These are phyloP conservation scores for Pichia sorboxylosa DNA, from an alignment of 1,139 yeast genomes.

Conservation along the genomic window DNA sequence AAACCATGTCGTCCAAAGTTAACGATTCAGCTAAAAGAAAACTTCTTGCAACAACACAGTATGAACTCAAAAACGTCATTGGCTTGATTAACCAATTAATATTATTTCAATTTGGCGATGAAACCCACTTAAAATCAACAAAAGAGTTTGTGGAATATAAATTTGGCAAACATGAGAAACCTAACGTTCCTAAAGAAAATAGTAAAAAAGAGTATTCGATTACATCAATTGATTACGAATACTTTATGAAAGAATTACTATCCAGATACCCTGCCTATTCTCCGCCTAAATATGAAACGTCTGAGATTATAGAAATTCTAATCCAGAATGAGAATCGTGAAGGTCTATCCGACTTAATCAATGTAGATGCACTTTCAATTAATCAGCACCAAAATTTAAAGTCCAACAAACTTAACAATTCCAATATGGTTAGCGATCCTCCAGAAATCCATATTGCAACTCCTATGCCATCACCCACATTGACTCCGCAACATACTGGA, in stretches of 20 bases:
- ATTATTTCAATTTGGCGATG: slow-evolving; percentile 55
- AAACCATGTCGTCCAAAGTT: slow-evolving; percentile 9
- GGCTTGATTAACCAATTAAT: slow-evolving; percentile 48
- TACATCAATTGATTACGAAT: slow-evolving; percentile 71
- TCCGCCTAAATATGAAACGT: slow-evolving; percentile 36
- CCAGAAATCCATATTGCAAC: slow-evolving; percentile 65
- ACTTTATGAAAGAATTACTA: slow-evolving; percentile 61
- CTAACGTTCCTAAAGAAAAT: background rate
- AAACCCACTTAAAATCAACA: slow-evolving; percentile 30
- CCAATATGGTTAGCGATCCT: slow-evolving; percentile 25
- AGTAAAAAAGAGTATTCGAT: slow-evolving; percentile 10
- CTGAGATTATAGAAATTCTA: slow-evolving; percentile 36
- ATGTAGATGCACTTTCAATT: slow-evolving; percentile 31
- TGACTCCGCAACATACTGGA: slow-evolving; percentile 38
- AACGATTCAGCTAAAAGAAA: slow-evolving; percentile 4
- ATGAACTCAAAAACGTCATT: slow-evolving; percentile 42
- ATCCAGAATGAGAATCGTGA: slow-evolving; percentile 17
- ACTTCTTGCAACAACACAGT: slow-evolving; percentile 13
- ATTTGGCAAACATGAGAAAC: slow-evolving; percentile 8
- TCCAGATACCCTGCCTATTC: slow-evolving; percentile 65
- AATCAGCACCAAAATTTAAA: slow-evolving; percentile 22
- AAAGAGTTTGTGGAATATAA: slow-evolving; percentile 36
- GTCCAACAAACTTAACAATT: slow-evolving; percentile 3
- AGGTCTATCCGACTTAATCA: slow-evolving; percentile 27
- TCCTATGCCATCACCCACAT: slow-evolving; percentile 78